Evolutionary conservation across 179 eudicot species (phyloP), one percentile per base, ranked within the genome.

Genomic region (Carnegiea gigantea): DNA sequence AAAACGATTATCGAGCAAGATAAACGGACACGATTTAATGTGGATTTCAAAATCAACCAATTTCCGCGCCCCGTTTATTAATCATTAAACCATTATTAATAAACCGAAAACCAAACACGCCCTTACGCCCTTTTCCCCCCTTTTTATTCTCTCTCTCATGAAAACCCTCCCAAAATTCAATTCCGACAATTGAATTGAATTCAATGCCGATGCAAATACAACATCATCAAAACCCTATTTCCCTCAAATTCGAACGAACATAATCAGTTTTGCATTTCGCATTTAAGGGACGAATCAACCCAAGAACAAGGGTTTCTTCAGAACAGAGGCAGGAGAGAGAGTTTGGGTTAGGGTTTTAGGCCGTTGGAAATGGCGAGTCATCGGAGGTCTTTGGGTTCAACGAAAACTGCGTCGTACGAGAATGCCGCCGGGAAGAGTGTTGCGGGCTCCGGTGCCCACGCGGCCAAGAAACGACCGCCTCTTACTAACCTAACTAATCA

Each of bases 381-480:
- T 49, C 76, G 80, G 80, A 68, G 80, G 48, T n/a, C 75, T 75
- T 40, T 75, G 59, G 73, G 53, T 38, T 79, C 75, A 6, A 62
- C 70, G 18, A 77, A 24, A n/a, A 23, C 67, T 23, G 8, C 73
- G 57, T 57, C 71, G 60, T 46, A 30, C 21, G 77, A 82, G 24
- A 77, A 70, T 36, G 81, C n/a, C 24, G 38, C 8, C 24, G 48
- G 9, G 14, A 82, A 78, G 49, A 33, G 14, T 10, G 18, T 38
- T 7, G 9, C 44, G 8, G 33, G 9, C 73, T 2, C 43, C 48
- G 44, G 44, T 4, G 30, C 65, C 2, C 68, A 76, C 28, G 28
- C 78, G 40, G 67, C 62, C 67, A 84, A 84, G 84, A 84, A 84
- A 17, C 82, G 87, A 5, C 84, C 87, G 1, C 87, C 87, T 26